Evolutionary conservation across 2,329 filamentous ascomycete genomes (phyloP).

Genomic region (Colletotrichum plurivorum): DNA sequence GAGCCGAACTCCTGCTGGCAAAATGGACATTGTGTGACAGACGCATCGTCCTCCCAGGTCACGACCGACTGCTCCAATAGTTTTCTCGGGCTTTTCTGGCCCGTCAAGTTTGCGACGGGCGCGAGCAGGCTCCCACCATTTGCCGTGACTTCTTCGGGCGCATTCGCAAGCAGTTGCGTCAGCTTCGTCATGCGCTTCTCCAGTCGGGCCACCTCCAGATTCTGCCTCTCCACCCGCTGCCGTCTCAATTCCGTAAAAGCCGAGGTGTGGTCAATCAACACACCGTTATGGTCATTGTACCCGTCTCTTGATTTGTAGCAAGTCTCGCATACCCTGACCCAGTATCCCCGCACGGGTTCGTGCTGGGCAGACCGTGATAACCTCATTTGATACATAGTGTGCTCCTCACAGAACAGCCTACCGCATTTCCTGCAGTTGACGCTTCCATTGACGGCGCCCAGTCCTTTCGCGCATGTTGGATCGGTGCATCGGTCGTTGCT

Average conservation of each 20-base stretch:
- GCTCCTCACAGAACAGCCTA: constrained; percentile 93
- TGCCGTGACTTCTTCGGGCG: constrained; percentile 75
- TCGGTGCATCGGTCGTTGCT: constrained; percentile 88
- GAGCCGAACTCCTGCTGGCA: constrained; percentile 96
- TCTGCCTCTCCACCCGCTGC: constrained; percentile 85
- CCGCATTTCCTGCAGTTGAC: constrained; percentile 97
- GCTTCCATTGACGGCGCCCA: constrained; percentile 84
- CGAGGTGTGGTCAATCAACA: constrained; percentile 79
- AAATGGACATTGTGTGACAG: constrained; percentile 87
- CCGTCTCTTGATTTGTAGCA: constrained; percentile 97
- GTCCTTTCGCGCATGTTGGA: constrained; percentile 83
- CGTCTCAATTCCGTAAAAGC: constrained; percentile 79
- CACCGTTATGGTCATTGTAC: constrained; percentile 89
- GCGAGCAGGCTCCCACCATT: constrained; percentile 69
- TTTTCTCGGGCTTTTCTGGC: constrained; percentile 83
- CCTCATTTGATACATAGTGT: constrained; percentile 99
- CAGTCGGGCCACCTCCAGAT: constrained; percentile 88
- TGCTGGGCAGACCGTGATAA: constrained; percentile 89
- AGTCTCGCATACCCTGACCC: constrained; percentile 98
- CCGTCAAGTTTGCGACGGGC: constrained; percentile 72
- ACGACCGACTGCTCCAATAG: constrained; percentile 91
- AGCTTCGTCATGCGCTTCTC: constrained; percentile 94
- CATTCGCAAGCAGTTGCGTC: constrained; percentile 84
- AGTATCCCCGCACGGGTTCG: constrained; percentile 90
- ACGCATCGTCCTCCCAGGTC: constrained; percentile 92